Percentiles rank a stretch among this genome's conserved stretches.
Conservation (phyloP, 176 grass and related monocot species). For the Elaeis guineensis region DNA sequence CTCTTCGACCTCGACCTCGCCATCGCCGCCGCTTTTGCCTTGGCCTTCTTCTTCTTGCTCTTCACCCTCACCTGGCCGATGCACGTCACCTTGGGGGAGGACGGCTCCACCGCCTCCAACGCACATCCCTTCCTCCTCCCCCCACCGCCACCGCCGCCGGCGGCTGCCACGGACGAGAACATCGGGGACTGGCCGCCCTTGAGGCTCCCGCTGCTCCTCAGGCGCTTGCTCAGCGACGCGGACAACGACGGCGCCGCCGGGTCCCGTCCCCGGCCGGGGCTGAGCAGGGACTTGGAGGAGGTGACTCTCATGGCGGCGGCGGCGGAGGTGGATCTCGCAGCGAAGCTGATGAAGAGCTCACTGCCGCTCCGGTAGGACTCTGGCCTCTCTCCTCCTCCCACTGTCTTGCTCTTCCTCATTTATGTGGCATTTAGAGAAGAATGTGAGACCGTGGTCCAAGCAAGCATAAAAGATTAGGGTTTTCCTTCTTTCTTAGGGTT, state of each 20-base stretch:
- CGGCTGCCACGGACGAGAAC: constrained; percentile 44
- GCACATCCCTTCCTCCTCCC: constrained; percentile 25
- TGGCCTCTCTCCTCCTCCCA: not conserved
- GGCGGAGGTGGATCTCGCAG: constrained; percentile 30
- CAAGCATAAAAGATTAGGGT: too few species aligned
- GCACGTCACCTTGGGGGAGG: constrained; percentile 96
- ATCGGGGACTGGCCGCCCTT: constrained; percentile 96
- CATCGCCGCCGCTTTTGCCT: constrained; percentile 21
- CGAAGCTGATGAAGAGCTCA: constrained; percentile 74
- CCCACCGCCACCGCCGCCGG: constrained; percentile 23
- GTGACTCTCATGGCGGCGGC: constrained; percentile 23
- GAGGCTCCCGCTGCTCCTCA: constrained; percentile 68
- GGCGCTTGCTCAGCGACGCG: constrained; percentile 64
- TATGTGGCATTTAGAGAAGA: too few species aligned
- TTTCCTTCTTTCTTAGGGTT: too few species aligned
- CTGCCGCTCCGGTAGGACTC: not conserved
- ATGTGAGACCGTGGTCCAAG: too few species aligned
- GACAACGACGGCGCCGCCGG: constrained; percentile 35
- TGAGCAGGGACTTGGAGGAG: constrained; percentile 39
- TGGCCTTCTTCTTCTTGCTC: constrained; percentile 60
- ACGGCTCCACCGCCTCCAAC: constrained; percentile 71
- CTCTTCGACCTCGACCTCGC: constrained; percentile 56
- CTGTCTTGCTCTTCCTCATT: too few species aligned
- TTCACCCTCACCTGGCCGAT: constrained; percentile 91
- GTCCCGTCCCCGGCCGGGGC: constrained; percentile 45